Evolutionary conservation across 495 filamentous ascomycete genomes (phyloP), one percentile per base, ranked within the genome.

Genomic region (Neurospora discreta): DNA sequence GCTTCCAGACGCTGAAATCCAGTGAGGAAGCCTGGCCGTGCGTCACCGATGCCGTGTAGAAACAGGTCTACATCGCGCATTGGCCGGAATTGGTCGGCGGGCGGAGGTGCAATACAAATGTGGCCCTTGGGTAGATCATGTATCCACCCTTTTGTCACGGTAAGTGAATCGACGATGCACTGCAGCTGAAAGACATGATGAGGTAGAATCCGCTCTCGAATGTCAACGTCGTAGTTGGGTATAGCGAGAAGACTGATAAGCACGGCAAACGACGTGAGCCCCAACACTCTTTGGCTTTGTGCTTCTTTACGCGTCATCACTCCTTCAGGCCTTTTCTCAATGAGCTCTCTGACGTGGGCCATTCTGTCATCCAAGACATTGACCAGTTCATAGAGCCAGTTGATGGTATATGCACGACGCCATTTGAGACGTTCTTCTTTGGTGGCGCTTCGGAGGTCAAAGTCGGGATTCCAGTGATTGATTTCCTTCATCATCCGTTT

Each of bases 311-410:
- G 10, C 1, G 2, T 5, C 0, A 36, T 36, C 33, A 3, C 33
- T 36, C 33, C 33, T 36, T 5, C 33, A 36, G 33, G 33, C 33
- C 10, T 58, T 58, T 15, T 58, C 0, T 0, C 33, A 36, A 1
- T 26, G 20, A 5, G 10, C n/a, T 3, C 20, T 20, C 1, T 9
- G 8, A 52, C 11, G 20, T 23, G 4, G 13, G 5, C n/a, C 23
- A 26, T 1, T 15, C 46, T 58, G 20, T 15, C 0, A 15, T 20
- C 6, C 52, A 78, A 83, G 26, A 83, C 40, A 40, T 84, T 84
- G 70, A 84, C 81, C 30, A 86, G 78, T 68, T 86, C 83, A 72
- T 85, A 86, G 2, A 86, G 81, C 83, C 82, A 84, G 76, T 85
- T 85, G 74, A 86, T 83, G 46, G 81, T 83, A 69, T 85, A 86